These are phyloP conservation scores for Leccinum barrowsii DNA, from an alignment of 768 basidiomycete genomes.

Conservation along the genomic window DNA sequence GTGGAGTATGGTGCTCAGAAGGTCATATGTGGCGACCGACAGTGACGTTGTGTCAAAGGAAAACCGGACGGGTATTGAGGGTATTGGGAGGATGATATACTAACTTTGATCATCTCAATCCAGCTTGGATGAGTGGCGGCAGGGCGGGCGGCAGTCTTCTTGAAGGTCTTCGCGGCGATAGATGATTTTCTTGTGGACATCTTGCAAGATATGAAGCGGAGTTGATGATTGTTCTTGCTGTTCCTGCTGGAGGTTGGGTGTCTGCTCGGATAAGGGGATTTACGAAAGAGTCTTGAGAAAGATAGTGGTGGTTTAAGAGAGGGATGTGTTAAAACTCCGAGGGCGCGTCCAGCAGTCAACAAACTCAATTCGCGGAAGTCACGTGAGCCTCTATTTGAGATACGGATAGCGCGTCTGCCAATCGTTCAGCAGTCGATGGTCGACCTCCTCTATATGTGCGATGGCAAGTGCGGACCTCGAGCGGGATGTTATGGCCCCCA, in stretches of 20 bases:
- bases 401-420: slow-evolving; percentile 19
- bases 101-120: slow-evolving; percentile 83
- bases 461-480: not conserved
- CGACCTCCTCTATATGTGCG: not conserved
- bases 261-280: slow-evolving; percentile 11
- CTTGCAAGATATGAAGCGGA: slow-evolving; percentile 16
- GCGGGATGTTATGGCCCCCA: slow-evolving; percentile 11
- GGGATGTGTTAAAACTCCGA: slow-evolving; percentile 40
- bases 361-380: slow-evolving; percentile 38
- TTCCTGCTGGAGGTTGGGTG: slow-evolving; percentile 13
- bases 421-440: slow-evolving; percentile 5
- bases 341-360: slow-evolving; percentile 39
- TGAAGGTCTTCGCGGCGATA: slow-evolving; percentile 41
- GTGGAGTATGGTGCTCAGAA: slow-evolving; percentile 8
- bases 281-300: slow-evolving; percentile 25
- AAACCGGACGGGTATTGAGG: slow-evolving; percentile 11
- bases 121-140: slow-evolving; percentile 44
- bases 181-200: slow-evolving; percentile 45
- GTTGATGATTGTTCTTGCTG: slow-evolving; percentile 16
- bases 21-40: slow-evolving; percentile 8
- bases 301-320: slow-evolving; percentile 50
- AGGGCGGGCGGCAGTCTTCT: slow-evolving; percentile 32
- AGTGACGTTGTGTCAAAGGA: slow-evolving; percentile 2
- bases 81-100: slow-evolving; percentile 19
- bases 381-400: slow-evolving; percentile 35